phyloP scores from a whole-genome alignment of 495 filamentous ascomycete genomes.

The Hyaloscypha variabilis region DNA sequence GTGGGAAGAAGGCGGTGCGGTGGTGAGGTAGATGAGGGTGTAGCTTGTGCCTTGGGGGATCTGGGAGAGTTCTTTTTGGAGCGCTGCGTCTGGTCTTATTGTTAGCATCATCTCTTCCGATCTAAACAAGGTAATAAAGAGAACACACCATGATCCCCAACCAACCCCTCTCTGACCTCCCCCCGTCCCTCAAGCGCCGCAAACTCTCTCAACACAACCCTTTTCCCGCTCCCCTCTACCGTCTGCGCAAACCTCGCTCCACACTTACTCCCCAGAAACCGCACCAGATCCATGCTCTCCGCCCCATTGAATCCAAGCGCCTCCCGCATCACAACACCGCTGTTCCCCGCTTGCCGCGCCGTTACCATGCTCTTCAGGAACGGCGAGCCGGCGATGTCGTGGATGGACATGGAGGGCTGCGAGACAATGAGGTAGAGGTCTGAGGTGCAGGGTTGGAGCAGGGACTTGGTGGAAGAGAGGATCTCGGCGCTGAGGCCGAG shows the following conservation, averaged over 20 bases:
- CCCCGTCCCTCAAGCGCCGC: slow-evolving; percentile 41
- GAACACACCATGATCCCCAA: slow-evolving; percentile 2
- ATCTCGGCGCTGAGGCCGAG: not conserved
- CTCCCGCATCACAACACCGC: slow-evolving; percentile 40
- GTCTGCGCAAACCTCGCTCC: not conserved
- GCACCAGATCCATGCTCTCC: slow-evolving; percentile 38
- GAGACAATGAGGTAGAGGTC: not conserved
- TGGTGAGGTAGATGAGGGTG: not conserved
- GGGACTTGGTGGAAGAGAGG: not conserved
- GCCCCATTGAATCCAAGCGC: slow-evolving; percentile 56
- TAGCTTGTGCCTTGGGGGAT: not conserved
- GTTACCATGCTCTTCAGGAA: not conserved
- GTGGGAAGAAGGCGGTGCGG: not conserved
- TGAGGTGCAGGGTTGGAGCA: not conserved
- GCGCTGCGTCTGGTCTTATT: slow-evolving; percentile 9
- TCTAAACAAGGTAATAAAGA: not conserved
- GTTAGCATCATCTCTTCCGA: not conserved
- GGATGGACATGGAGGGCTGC: not conserved
- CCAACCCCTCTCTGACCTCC: slow-evolving; percentile 1
- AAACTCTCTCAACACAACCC: not conserved
- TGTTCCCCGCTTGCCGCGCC: not conserved
- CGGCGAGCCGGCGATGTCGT: not conserved
- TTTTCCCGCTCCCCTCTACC: not conserved
- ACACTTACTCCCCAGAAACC: slow-evolving; percentile 32
- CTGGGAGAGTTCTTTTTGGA: slow-evolving; percentile 11